Evolutionary conservation across 768 basidiomycete genomes (phyloP).

Genomic region (Auriculariales sp.): DNA sequence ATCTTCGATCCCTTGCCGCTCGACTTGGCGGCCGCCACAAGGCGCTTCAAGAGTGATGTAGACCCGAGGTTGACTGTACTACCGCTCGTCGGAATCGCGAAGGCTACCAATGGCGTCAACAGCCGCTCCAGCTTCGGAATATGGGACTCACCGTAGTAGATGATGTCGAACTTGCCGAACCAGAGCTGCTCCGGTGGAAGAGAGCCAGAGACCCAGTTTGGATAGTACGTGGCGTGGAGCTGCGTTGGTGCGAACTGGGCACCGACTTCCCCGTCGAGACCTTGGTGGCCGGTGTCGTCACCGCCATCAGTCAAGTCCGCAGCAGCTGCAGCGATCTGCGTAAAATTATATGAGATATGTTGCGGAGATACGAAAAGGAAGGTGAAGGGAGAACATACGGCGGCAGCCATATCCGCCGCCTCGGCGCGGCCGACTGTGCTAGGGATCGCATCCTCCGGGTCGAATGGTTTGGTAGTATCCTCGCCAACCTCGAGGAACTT

Average conservation of each 20-base stretch:
- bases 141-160: constrained; percentile 39
- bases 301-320: constrained; percentile 15
- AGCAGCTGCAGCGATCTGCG: constrained; percentile 9
- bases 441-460: no score
- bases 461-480: no score
- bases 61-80: constrained; percentile 36
- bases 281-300: constrained; percentile 31
- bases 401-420: no score
- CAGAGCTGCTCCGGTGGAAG: constrained; percentile 45
- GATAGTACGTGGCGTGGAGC: constrained; percentile 18
- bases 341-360: no score
- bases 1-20: constrained; percentile 48
- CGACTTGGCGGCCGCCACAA: constrained; percentile 41
- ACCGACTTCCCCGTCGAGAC: no score
- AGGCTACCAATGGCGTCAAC: constrained; percentile 27
- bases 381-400: no score
- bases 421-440: no score
- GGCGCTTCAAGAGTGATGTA: constrained; percentile 34
- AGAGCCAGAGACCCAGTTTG: constrained; percentile 31
- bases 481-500: no score
- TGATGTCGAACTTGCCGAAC: constrained; percentile 49
- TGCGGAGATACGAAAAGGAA: no score
- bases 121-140: constrained; percentile 8
- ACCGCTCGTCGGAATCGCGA: constrained; percentile 50
- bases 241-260: no score